These are phyloP conservation scores for Penicillium sp. DNA, from an alignment of 2,329 filamentous ascomycete species.

Conservation along the genomic window DNA sequence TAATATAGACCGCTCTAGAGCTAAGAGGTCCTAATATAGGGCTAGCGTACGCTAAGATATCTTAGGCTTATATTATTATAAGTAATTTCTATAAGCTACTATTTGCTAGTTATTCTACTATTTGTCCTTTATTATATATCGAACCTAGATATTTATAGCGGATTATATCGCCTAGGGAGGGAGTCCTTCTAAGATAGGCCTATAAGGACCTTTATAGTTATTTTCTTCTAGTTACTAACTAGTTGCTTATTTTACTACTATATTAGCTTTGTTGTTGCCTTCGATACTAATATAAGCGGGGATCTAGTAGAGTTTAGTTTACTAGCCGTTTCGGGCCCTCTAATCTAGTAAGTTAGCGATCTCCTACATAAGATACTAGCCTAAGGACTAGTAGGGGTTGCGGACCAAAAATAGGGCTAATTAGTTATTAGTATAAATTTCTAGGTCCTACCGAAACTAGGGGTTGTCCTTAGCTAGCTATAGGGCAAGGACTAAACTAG, in stretches of 20 bases:
- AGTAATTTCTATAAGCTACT: slow-evolving; percentile 11
- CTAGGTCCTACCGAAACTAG: neutral
- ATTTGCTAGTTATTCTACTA: slow-evolving; percentile 17
- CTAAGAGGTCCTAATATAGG: too few species aligned
- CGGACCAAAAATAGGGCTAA: slow-evolving; percentile 4
- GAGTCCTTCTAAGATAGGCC: too few species aligned
- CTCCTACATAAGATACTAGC: slow-evolving; percentile 5
- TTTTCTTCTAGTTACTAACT: neutral
- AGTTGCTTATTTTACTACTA: slow-evolving; percentile 2
- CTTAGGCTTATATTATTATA: too few species aligned
- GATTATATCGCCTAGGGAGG: too few species aligned
- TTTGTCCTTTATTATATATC: slow-evolving; percentile 17
- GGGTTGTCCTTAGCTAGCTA: slow-evolving; percentile 1
- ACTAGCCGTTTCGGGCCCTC: neutral
- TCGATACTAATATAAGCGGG: slow-evolving; percentile 4
- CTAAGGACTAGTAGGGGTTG: slow-evolving; percentile 7
- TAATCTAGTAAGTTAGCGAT: neutral
- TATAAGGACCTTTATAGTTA: slow-evolving; percentile 7
- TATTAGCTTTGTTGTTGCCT: slow-evolving; percentile 2
- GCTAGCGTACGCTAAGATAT: too few species aligned
- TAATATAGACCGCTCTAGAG: slow-evolving; percentile 22
- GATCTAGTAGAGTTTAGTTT: slow-evolving; percentile 3
- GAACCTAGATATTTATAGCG: too few species aligned
- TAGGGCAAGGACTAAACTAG: neutral
- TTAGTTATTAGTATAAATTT: slow-evolving; percentile 8